Conservation (phyloP, 2,329 filamentous ascomycete species). For the Ramularia endophylla region DNA sequence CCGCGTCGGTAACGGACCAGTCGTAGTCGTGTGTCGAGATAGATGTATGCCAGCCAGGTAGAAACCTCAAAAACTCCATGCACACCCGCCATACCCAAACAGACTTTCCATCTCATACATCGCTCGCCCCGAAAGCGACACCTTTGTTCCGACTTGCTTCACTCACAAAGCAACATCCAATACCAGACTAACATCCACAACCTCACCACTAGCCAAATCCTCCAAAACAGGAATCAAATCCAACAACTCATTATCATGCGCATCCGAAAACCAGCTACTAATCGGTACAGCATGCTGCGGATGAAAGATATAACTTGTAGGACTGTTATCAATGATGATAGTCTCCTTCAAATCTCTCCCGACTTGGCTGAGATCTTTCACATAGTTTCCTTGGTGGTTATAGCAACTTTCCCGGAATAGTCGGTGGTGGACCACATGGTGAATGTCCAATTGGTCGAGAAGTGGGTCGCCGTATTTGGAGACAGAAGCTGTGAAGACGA, state of each 20-base stretch:
- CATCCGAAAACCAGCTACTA: constrained; percentile 99
- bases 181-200: constrained; percentile 94
- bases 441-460: constrained; percentile 93
- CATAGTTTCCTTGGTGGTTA: constrained; percentile 98
- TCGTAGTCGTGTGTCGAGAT: too few relatives aligned
- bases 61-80: too few relatives aligned
- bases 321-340: constrained; percentile 99
- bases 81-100: too few relatives aligned
- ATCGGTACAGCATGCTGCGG: constrained; percentile 98
- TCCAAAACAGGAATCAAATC: constrained; percentile 98
- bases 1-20: too few relatives aligned
- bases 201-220: constrained; percentile 82
- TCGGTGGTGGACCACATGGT: constrained; percentile 91
- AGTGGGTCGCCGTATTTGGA: constrained; percentile 99
- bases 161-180: constrained; percentile 71
- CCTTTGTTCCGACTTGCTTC: too few relatives aligned
- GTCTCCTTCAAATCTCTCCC: constrained; percentile 93
- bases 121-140: too few relatives aligned
- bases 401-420: constrained; percentile 98
- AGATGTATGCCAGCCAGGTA: too few relatives aligned
- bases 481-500: constrained; percentile 97
- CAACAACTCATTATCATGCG: constrained; percentile 96
- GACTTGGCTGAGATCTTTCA: constrained; percentile 97
- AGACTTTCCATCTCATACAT: too few relatives aligned
- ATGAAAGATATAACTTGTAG: constrained; percentile 99